These are phyloP conservation scores for Camellia lanceoleosa DNA, from an alignment of 148 eudicot genomes.

Conservation along the genomic window DNA sequence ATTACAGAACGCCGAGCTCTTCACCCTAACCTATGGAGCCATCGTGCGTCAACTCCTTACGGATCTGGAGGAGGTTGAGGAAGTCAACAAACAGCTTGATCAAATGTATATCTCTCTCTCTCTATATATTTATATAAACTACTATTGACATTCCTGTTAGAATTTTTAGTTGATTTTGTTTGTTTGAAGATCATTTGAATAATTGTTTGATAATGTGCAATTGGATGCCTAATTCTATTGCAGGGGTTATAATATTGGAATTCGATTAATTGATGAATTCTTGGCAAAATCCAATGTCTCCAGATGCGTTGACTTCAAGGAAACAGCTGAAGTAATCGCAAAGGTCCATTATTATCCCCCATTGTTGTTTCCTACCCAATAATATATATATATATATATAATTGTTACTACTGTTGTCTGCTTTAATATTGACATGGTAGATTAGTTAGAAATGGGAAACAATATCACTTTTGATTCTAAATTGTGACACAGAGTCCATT, in stretches of 20 bases:
- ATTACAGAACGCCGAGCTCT: conserved; percentile 77
- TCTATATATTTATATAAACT: neutral
- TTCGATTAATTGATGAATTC: conserved; percentile 86
- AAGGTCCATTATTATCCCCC: conserved; percentile 46
- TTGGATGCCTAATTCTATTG: conserved; percentile 18
- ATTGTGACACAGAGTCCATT: no score
- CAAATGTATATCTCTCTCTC: conserved; percentile 29
- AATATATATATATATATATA: neutral
- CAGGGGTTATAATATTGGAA: conserved; percentile 98
- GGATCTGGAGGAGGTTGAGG: conserved; percentile 95
- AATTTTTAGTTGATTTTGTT: neutral
- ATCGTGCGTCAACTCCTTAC: conserved; percentile 88
- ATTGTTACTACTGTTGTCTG: no score
- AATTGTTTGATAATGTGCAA: conserved; percentile 9
- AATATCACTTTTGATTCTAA: no score
- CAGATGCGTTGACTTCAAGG: conserved; percentile 93
- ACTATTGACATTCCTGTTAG: neutral
- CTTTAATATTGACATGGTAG: no score
- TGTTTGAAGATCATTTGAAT: neutral
- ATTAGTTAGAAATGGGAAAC: no score
- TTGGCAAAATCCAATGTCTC: conserved; percentile 91
- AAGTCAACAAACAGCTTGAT: conserved; percentile 98
- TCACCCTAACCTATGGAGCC: conserved; percentile 97
- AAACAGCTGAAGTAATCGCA: conserved; percentile 97
- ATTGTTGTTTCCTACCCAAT: neutral